Conservation (phyloP, 371 early-diverging fungal species). For the Rhizopus microsporus region DNA sequence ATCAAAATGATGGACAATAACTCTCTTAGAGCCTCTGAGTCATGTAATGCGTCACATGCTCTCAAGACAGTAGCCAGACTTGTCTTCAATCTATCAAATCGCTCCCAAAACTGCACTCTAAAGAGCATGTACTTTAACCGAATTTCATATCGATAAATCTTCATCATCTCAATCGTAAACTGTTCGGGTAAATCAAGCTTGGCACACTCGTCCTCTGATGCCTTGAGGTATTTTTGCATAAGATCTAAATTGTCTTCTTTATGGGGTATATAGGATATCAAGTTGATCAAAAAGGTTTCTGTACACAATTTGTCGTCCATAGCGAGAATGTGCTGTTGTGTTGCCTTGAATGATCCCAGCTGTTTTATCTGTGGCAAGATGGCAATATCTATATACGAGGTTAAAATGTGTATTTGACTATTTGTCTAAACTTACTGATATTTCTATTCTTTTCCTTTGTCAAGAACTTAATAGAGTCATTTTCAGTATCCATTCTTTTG, state of each 20-base stretch:
- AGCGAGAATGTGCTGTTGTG: slow-evolving; percentile 31
- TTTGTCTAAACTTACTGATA: slow-evolving; percentile 34
- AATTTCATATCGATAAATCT: slow-evolving; percentile 50
- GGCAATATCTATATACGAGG: slow-evolving; percentile 35
- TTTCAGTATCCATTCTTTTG: slow-evolving; percentile 18
- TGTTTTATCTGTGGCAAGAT: slow-evolving; percentile 38
- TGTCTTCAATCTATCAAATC: slow-evolving; percentile 41
- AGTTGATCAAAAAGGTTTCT: slow-evolving; percentile 51
- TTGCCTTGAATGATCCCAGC: slow-evolving; percentile 35
- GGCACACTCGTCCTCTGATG: slow-evolving; percentile 32
- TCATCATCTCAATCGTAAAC: slow-evolving; percentile 55
- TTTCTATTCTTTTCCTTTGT: slow-evolving; percentile 41
- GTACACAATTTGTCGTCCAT: slow-evolving; percentile 45
- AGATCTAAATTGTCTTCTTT: slow-evolving; percentile 47
- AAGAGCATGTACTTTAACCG: slow-evolving; percentile 53
- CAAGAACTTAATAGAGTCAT: slow-evolving; percentile 32
- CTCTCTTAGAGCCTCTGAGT: slow-evolving; percentile 40
- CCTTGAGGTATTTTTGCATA: slow-evolving; percentile 50
- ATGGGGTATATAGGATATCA: slow-evolving; percentile 41
- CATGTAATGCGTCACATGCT: slow-evolving; percentile 45
- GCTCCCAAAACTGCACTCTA: slow-evolving; percentile 52
- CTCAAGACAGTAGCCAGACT: slow-evolving; percentile 36
- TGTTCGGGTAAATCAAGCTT: slow-evolving; percentile 60
- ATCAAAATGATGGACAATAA: slow-evolving; percentile 51
- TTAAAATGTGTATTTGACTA: not conserved